Evolutionary conservation across 345 rosid species (phyloP).

Genomic region (Punica granatum): DNA sequence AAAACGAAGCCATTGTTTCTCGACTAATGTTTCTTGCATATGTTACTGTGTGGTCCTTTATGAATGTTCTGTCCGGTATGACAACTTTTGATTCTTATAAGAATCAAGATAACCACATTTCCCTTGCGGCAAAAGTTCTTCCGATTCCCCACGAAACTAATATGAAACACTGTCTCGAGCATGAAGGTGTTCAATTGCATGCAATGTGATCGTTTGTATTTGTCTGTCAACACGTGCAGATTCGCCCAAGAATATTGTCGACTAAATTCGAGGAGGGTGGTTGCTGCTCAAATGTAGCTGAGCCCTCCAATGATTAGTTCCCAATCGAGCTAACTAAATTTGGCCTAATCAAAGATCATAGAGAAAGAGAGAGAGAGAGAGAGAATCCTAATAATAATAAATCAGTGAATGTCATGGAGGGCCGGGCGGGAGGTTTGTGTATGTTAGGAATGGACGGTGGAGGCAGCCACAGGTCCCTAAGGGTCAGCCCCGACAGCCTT

Average conservation of each 20-base stretch:
- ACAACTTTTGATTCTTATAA: too few relatives aligned
- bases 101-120: too few relatives aligned
- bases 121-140: too few relatives aligned
- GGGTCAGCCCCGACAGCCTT: background rate
- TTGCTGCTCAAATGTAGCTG: background rate
- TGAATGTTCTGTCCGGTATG: too few relatives aligned
- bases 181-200: too few relatives aligned
- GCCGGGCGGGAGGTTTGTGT: background rate
- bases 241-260: background rate
- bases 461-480: background rate
- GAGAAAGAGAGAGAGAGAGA: background rate
- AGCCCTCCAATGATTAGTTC: background rate
- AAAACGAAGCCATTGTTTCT: background rate
- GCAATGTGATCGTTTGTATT: too few relatives aligned
- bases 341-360: background rate
- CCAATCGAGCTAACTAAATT: constrained; percentile 3
- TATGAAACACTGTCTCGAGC: too few relatives aligned
- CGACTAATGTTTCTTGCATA: too few relatives aligned
- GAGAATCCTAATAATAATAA: background rate
- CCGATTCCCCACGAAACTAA: too few relatives aligned
- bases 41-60: too few relatives aligned
- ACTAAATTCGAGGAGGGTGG: background rate
- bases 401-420: background rate
- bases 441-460: constrained; percentile 4
- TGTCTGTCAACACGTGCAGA: too few relatives aligned